Evolutionary conservation across 2,329 filamentous ascomycete genomes (phyloP).

Genomic region (Microdochium bolleyi): DNA sequence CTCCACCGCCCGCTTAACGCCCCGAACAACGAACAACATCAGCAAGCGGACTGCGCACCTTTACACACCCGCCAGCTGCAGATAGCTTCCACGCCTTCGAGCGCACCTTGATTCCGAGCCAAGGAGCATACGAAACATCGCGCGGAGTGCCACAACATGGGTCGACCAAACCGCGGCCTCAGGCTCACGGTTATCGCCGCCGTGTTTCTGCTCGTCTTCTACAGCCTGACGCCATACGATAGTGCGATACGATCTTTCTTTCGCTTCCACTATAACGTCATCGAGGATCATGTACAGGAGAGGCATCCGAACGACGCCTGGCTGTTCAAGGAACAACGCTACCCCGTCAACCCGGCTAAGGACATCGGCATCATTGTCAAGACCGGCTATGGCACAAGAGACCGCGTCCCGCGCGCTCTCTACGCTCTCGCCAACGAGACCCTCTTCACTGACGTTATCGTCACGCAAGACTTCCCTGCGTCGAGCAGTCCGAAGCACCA

Average conservation of each 20-base stretch:
- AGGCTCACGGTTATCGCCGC: background rate
- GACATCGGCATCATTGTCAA: constrained; percentile 46
- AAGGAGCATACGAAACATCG: too few relatives aligned
- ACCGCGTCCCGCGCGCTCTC: constrained; percentile 37
- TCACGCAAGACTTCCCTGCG: constrained; percentile 43
- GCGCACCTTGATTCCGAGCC: too few relatives aligned
- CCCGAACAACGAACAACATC: too few relatives aligned
- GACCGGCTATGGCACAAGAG: constrained; percentile 46
- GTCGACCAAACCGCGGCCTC: background rate
- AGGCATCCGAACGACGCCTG: constrained; percentile 28
- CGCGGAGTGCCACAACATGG: background rate
- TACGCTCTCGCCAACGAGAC: constrained; percentile 32
- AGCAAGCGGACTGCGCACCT: too few relatives aligned
- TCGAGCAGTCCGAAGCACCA: constrained; percentile 10
- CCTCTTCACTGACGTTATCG: constrained; percentile 32
- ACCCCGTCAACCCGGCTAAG: constrained; percentile 32
- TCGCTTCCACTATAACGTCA: constrained; percentile 18
- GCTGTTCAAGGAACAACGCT: constrained; percentile 28
- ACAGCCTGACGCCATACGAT: constrained; percentile 18
- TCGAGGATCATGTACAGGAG: constrained; percentile 18
- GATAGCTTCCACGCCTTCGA: too few relatives aligned
- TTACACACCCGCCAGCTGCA: too few relatives aligned
- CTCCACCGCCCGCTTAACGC: too few relatives aligned
- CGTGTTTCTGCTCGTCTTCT: constrained; percentile 14
- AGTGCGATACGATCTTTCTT: constrained; percentile 17